Percentiles rank a stretch among this genome's conserved stretches.
Conservation (phyloP, 495 filamentous ascomycete species). For the Penicillium fimorum region DNA sequence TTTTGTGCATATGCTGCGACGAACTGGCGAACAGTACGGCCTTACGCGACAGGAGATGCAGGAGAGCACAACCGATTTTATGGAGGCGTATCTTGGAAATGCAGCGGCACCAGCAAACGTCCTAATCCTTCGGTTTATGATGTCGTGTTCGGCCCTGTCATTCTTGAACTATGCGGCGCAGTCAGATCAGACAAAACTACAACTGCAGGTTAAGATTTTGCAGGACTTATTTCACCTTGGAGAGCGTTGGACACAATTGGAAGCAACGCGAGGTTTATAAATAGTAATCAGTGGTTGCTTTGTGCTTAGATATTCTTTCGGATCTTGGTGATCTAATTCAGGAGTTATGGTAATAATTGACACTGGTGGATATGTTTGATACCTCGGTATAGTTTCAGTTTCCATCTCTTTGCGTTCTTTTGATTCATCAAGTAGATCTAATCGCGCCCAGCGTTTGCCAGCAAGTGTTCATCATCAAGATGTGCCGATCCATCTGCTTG, state of each 20-base stretch:
- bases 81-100: slow-evolving; percentile 1
- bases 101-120: background rate
- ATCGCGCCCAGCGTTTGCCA: background rate
- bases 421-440: background rate
- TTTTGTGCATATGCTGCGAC: slow-evolving; percentile 2
- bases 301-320: slow-evolving; percentile 1
- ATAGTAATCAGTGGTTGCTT: background rate
- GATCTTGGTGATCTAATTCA: background rate
- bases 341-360: background rate
- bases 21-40: slow-evolving; percentile 2
- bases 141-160: slow-evolving; percentile 2
- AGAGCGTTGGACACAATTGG: background rate
- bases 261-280: background rate
- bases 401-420: background rate
- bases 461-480: background rate
- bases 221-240: background rate
- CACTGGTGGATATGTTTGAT: background rate
- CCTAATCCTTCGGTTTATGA: background rate
- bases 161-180: background rate
- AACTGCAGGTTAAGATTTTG: background rate
- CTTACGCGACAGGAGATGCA: slow-evolving; percentile 1
- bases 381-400: background rate
- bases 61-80: background rate
- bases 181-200: slow-evolving; percentile 1
- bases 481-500: too few relatives aligned